Evolutionary conservation across 306 rosid genomes (phyloP).

Genomic region (Pterocarpus santalinus): DNA sequence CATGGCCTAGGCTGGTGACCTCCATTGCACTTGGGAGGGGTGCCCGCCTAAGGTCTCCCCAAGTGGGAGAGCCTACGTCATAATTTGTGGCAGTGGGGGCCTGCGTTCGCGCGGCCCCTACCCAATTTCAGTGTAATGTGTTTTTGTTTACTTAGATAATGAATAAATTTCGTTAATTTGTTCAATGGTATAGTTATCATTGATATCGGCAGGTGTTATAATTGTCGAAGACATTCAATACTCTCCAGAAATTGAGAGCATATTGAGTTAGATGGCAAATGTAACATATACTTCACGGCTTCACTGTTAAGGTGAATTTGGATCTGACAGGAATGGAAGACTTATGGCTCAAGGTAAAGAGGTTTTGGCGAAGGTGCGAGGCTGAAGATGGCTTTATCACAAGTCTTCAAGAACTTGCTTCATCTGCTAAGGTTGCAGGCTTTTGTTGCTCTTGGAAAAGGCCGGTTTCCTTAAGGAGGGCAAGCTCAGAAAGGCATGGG

Average conservation of each 20-base stretch:
- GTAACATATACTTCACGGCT: no score
- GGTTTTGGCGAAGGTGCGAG: slow-evolving; percentile 55
- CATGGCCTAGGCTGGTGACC: slow-evolving; percentile 57
- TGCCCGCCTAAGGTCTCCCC: slow-evolving; percentile 50
- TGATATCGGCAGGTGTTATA: no score
- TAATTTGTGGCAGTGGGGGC: slow-evolving; percentile 56
- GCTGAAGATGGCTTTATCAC: slow-evolving; percentile 57
- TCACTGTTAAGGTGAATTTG: no score
- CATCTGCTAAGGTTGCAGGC: slow-evolving; percentile 65
- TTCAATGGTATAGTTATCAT: no score
- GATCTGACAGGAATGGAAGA: slow-evolving; percentile 36
- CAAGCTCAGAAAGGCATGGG: slow-evolving; percentile 66
- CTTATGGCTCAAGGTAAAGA: slow-evolving; percentile 58
- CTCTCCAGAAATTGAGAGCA: no score
- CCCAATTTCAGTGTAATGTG: background rate
- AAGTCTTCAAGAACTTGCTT: slow-evolving; percentile 59
- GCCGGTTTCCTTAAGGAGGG: slow-evolving; percentile 72
- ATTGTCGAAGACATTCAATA: no score
- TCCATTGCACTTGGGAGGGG: slow-evolving; percentile 61
- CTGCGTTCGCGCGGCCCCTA: slow-evolving; percentile 64
- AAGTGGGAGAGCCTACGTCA: slow-evolving; percentile 52
- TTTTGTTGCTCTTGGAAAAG: slow-evolving; percentile 60
- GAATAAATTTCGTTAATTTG: no score
- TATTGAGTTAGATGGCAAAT: no score
- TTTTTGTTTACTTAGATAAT: no score